phyloP scores from a whole-genome alignment of 2,329 filamentous ascomycete genomes.

The Massarina eburnea region DNA sequence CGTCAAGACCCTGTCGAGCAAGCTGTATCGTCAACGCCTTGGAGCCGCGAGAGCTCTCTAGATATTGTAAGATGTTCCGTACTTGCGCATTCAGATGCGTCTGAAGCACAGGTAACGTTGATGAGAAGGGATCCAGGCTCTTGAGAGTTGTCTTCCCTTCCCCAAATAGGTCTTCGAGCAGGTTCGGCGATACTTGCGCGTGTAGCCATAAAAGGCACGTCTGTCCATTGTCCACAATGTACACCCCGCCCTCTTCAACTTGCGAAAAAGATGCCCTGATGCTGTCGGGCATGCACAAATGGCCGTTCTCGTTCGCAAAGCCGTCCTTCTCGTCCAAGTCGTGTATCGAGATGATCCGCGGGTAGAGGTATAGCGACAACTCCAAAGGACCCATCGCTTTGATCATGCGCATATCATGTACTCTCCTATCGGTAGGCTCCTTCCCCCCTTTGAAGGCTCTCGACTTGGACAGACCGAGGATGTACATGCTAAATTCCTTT shows the following conservation, averaged over 20 bases:
- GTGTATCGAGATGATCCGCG: conserved; percentile 88
- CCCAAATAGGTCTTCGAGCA: conserved; percentile 88
- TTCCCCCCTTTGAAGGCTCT: conserved; percentile 90
- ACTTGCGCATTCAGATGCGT: conserved; percentile 95
- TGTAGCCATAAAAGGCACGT: conserved; percentile 91
- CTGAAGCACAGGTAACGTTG: conserved; percentile 77
- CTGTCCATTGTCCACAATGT: conserved; percentile 94
- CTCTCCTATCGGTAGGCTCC: conserved; percentile 85
- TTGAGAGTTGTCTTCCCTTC: conserved; percentile 70
- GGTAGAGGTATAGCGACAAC: conserved; percentile 89
- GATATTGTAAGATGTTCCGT: conserved; percentile 87
- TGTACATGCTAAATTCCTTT: conserved; percentile 97
- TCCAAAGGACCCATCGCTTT: conserved; percentile 84
- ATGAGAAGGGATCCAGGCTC: conserved; percentile 77
- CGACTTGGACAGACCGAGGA: conserved; percentile 84
- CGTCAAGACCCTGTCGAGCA: conserved; percentile 88
- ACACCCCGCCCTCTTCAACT: conserved; percentile 90
- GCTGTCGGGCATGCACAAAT: conserved; percentile 78
- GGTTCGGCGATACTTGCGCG: conserved; percentile 85
- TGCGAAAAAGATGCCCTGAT: conserved; percentile 83
- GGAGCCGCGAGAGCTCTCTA: conserved; percentile 76
- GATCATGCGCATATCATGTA: conserved; percentile 89
- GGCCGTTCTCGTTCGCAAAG: conserved; percentile 88
- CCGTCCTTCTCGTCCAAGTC: conserved; percentile 85
- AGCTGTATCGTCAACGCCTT: conserved; percentile 90